These are phyloP conservation scores for Trichoderma sp. DNA, from an alignment of 2,329 filamentous ascomycete genomes.

Conservation along the genomic window DNA sequence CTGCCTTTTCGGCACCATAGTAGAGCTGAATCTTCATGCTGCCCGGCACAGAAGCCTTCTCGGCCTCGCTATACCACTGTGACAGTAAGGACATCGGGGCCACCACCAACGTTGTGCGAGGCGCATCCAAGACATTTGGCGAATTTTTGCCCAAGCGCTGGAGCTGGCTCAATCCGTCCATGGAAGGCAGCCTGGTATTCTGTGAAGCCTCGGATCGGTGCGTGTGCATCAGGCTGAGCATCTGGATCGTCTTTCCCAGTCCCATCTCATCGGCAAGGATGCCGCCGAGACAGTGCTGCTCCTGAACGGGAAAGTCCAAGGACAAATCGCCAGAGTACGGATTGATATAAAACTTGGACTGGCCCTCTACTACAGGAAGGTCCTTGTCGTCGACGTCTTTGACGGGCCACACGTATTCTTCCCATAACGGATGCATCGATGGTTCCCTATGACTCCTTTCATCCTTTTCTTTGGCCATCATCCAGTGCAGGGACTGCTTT, in stretches of 20 bases:
- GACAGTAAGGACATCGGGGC: constrained; percentile 95
- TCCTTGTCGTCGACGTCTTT: constrained; percentile 85
- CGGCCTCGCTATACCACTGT: constrained; percentile 95
- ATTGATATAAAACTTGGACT: constrained; percentile 87
- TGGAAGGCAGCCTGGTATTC: constrained; percentile 40
- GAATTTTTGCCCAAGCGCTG: constrained; percentile 62
- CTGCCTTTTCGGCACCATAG: constrained; percentile 83
- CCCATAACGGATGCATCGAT: constrained; percentile 97
- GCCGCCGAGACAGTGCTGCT: constrained; percentile 91
- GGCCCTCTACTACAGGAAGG: constrained; percentile 64
- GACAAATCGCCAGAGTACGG: constrained; percentile 95
- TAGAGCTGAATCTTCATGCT: constrained; percentile 86
- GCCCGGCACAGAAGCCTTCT: constrained; percentile 83
- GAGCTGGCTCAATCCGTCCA: constrained; percentile 59
- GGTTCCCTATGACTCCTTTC: constrained; percentile 68
- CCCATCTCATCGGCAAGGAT: constrained; percentile 98
- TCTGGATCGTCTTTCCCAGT: constrained; percentile 96
- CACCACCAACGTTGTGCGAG: constrained; percentile 90
- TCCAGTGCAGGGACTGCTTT: constrained; percentile 94
- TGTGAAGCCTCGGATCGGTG: constrained; percentile 65
- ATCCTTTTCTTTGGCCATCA: constrained; percentile 90
- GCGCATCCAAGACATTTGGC: constrained; percentile 65
- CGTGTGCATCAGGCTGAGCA: constrained; percentile 89
- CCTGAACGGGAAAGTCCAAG: constrained; percentile 86
- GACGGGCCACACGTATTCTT: constrained; percentile 87